A percentile compares a stretch with the other conserved stretches of the same genome.
Evolutionary conservation across 2,329 filamentous ascomycete genomes (phyloP).

Genomic region (Dothideomycetes sp.): DNA sequence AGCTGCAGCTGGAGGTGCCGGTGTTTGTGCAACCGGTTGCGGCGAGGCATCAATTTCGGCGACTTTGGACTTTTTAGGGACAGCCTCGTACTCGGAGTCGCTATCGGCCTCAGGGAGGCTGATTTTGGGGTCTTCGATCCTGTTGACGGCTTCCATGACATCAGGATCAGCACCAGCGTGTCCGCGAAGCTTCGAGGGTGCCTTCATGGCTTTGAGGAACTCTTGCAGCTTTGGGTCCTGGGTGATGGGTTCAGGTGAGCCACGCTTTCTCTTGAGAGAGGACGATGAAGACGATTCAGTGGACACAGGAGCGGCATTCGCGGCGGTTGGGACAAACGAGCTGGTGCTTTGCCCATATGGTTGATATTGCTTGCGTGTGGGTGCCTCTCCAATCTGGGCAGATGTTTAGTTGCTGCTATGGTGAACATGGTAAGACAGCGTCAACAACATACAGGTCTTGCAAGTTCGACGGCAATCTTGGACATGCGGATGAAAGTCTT

Average conservation of each 20-base stretch:
- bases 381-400: slow-evolving; percentile 7
- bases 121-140: slow-evolving; percentile 14
- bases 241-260: slow-evolving; percentile 32
- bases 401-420: background rate
- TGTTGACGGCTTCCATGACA: slow-evolving; percentile 9
- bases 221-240: slow-evolving; percentile 74
- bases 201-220: slow-evolving; percentile 73
- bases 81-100: slow-evolving; percentile 58
- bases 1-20: background rate
- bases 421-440: background rate
- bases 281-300: background rate
- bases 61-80: slow-evolving; percentile 36
- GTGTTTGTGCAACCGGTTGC: slow-evolving; percentile 4
- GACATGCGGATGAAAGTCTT: slow-evolving; percentile 93
- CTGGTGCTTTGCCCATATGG: slow-evolving; percentile 1
- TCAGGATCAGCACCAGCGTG: slow-evolving; percentile 33
- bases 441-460: slow-evolving; percentile 57
- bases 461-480: slow-evolving; percentile 80
- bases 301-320: slow-evolving; percentile 1
- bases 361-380: slow-evolving; percentile 14
- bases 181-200: slow-evolving; percentile 48
- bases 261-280: slow-evolving; percentile 59
- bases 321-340: background rate
- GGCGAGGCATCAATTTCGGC: slow-evolving; percentile 5
- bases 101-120: slow-evolving; percentile 40